A percentile compares a stretch with the other conserved stretches of the same genome.
Evolutionary conservation across 1,284 basidiomycete species (phyloP).

Genomic region (Ganoderma resinaceum): DNA sequence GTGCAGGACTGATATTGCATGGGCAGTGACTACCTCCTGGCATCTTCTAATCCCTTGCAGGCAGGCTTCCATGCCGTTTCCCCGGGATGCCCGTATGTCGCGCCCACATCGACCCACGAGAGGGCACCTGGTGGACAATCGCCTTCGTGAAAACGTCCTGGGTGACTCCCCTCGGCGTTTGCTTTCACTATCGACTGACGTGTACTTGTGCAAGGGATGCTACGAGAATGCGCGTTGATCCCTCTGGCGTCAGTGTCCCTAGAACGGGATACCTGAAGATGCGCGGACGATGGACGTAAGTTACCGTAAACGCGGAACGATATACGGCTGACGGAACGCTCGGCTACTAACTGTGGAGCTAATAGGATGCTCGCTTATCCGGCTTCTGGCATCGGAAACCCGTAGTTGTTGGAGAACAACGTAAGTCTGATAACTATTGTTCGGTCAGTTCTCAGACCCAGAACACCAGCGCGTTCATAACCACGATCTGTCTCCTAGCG

Average conservation of each 20-base stretch:
- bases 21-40: neutral
- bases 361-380: neutral
- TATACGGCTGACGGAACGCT: neutral
- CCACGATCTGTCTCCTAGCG: neutral
- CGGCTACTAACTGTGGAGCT: neutral
- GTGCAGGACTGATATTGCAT: too few relatives aligned
- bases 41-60: neutral
- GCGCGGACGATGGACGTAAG: neutral
- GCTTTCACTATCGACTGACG: neutral
- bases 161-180: neutral
- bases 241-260: neutral
- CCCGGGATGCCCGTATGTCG: neutral
- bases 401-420: neutral
- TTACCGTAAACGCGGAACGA: neutral
- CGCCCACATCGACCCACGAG: neutral
- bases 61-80: neutral
- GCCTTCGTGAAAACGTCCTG: neutral
- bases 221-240: neutral
- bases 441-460: neutral
- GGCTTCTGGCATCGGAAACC: neutral
- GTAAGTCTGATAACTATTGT: neutral
- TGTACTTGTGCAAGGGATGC: neutral
- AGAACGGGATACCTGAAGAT: neutral
- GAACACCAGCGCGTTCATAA: neutral
- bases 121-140: neutral